Evolutionary conservation across 2,329 filamentous ascomycete species (phyloP), one percentile per base, ranked within the genome.

Genomic region (Colletotrichum navitas): DNA sequence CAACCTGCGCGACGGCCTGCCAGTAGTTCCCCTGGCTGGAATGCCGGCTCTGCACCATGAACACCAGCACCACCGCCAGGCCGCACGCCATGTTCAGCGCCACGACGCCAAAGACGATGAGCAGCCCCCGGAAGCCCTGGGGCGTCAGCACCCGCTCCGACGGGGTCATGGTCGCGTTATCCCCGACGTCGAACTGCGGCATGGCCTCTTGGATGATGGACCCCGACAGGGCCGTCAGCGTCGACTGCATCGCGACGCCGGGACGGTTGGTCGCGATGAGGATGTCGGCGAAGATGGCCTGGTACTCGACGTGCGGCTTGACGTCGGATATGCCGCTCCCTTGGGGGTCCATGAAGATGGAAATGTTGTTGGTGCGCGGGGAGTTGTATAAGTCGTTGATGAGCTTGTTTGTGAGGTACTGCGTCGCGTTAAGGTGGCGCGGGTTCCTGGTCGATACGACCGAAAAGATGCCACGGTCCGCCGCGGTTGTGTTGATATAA

Each of bases 11-110:
- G 18, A 76, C 36, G 1, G 68, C 70, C 21, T 76, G 76, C 75
- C 76, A 77, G 32, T 74, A 75, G 18, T 75, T 74, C 0, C 75
- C 75, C 39, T 74, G 72, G 45, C 72, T 76, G 1, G 75, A 77
- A 36, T 70, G 73, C 0, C 64, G 56, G 26, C 75, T 76, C 21
- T 63, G 68, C 5, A 71, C 55, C 29, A 74, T 69, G 43, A 76
- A 76, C 5, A 73, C 34, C 2, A 63, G 58, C 8, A 75, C 65
- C 34, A 74, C 71, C 10, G 64, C 49, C 29, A 73, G 32, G 2
- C 73, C 71, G n/a, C 75, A 74, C 0, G 66, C 39, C 60, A 74
- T 65, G 18, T 75, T 74, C 18, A 64, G 14, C 3, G 66, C 34
- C 14, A 68, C 52, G 3, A 65, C 60, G 1, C 39, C 51, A 2